Base-by-base conservation (phyloP, 2,329 filamentous ascomycete genomes). In the Arthrobotrys sinensis region DNA sequence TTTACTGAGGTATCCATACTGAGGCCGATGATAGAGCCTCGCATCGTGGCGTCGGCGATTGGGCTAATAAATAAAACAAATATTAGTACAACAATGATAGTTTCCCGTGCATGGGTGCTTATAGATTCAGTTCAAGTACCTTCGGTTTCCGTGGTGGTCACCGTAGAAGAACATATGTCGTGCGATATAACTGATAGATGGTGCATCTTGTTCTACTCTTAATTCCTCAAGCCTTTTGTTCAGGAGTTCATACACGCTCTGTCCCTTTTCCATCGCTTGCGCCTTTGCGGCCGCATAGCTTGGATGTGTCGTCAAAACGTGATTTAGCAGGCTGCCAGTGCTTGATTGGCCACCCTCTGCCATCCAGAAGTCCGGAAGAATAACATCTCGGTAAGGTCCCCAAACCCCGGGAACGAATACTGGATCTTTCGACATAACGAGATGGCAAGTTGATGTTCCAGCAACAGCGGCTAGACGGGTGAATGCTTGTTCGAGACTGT, bases 141-240 rank as follows among this genome's bases (percentile, higher is more conserved):
- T 97, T 46, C 96, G 91, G 86, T 99, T 99, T 79, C 96, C 96
- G 88, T 96, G 98, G 3, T 98, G 88, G 83, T 99, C 96, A 80
- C 96, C 96, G 84, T 99, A 99, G 87, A 99, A 96, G 89, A 99
- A 99, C 86, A 97, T 92, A 85, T 99, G 95, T 7, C 95, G 92
- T 11, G 91, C 94, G 1, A 99, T 88, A 84, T 94, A 96, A 16
- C 93, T 91, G 80, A 98, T 89, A 65, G 90, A 90, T 0, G 94
- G 94, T 1, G 93, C 93, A 1, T 88, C 86, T 24, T 86, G 85
- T 82, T 90, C 90, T 82, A 91, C 88, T 24, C 89, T 89, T 87
- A 98, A 88, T 81, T 93, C 90, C 78, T 90, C 89, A 10, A 99
- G 89, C 82, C 96, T 94, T 80, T 91, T 88, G 85, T 99, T 98